Evolutionary conservation across 129 eudicot species (phyloP).

Genomic region (Centella asiatica): DNA sequence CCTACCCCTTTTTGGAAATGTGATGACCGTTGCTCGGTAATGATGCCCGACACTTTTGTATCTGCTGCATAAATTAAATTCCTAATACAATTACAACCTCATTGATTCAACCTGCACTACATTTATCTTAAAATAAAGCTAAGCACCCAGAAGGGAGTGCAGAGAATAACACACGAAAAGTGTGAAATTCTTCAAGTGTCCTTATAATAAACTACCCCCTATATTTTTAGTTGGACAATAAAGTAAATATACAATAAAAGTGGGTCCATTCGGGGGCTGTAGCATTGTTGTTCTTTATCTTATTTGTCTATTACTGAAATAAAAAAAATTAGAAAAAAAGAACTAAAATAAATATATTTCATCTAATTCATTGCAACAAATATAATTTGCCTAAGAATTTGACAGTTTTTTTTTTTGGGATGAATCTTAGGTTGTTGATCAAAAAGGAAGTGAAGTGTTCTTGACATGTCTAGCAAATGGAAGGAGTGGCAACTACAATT

Average conservation of each 20-base stretch:
- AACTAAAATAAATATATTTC: too few relatives aligned
- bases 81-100: too few relatives aligned
- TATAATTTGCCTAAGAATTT: background rate
- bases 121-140: background rate
- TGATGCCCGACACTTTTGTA: background rate
- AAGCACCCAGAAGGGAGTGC: too few relatives aligned
- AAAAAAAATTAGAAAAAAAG: too few relatives aligned
- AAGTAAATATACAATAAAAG: too few relatives aligned
- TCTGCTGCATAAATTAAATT: background rate
- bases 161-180: too few relatives aligned
- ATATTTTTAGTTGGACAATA: too few relatives aligned
- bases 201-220: too few relatives aligned
- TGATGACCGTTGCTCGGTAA: constrained; percentile 10
- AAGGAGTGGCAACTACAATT: constrained; percentile 24
- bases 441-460: constrained; percentile 26
- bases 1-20: constrained; percentile 10
- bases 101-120: background rate
- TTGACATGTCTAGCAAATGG: constrained; percentile 51
- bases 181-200: too few relatives aligned
- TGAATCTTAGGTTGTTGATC: constrained; percentile 26
- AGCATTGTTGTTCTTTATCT: too few relatives aligned
- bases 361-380: background rate
- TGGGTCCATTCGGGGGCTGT: too few relatives aligned
- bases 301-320: too few relatives aligned
- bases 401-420: background rate